These are phyloP conservation scores for Microbotryomycetes sp. DNA, from an alignment of 1,284 basidiomycete species.

Conservation along the genomic window DNA sequence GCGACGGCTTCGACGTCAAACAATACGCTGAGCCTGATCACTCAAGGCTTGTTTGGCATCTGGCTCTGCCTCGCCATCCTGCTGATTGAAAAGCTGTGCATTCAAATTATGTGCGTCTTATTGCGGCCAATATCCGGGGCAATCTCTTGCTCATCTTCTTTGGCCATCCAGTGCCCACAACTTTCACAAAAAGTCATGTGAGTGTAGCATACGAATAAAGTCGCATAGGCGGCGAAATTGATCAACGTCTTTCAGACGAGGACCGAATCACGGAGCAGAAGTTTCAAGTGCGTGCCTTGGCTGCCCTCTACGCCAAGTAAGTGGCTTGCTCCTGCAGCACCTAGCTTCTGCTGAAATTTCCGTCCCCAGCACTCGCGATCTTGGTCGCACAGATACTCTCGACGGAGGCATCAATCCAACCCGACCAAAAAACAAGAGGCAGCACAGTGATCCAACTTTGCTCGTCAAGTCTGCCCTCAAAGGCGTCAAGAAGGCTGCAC, in stretches of 20 bases:
- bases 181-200: slow-evolving; percentile 80
- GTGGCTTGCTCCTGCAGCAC: neutral
- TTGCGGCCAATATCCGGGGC: neutral
- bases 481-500: slow-evolving; percentile 57
- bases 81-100: slow-evolving; percentile 72
- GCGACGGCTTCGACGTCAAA: slow-evolving; percentile 1
- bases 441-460: slow-evolving; percentile 50
- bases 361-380: slow-evolving; percentile 32
- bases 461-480: slow-evolving; percentile 65
- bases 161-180: slow-evolving; percentile 46
- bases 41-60: slow-evolving; percentile 65
- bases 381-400: slow-evolving; percentile 61
- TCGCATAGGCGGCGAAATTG: neutral
- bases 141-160: neutral
- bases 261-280: slow-evolving; percentile 81
- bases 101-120: slow-evolving; percentile 61
- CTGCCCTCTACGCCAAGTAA: slow-evolving; percentile 63
- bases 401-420: slow-evolving; percentile 43
- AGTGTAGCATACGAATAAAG: slow-evolving; percentile 1
- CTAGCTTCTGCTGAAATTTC: neutral
- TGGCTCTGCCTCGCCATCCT: slow-evolving; percentile 65
- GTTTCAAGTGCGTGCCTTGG: slow-evolving; percentile 63
- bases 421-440: slow-evolving; percentile 41
- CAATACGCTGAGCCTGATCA: slow-evolving; percentile 49
- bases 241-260: slow-evolving; percentile 32